Conservation (phyloP, 768 basidiomycete species). For the Serendipita indica region DNA sequence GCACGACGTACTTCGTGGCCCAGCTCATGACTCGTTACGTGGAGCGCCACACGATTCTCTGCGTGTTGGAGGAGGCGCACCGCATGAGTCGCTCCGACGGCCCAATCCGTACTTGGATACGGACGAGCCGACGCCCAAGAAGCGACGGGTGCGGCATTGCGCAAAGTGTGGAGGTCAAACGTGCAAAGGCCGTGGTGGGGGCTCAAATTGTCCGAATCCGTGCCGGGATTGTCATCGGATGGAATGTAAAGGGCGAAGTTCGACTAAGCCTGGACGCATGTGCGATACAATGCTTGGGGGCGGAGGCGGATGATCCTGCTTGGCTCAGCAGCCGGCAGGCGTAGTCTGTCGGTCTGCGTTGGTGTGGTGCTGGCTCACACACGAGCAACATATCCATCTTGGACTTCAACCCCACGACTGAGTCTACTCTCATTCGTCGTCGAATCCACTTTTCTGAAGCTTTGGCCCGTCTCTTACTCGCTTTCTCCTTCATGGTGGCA, state of each 20-base stretch:
- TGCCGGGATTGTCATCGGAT: slow-evolving; percentile 76
- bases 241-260: slow-evolving; percentile 65
- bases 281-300: background rate
- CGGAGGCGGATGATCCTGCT: background rate
- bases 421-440: too few species aligned
- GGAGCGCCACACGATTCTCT: too few species aligned
- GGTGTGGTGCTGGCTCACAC: too few species aligned
- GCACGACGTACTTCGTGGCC: too few species aligned
- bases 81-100: background rate
- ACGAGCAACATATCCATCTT: too few species aligned
- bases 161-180: slow-evolving; percentile 70
- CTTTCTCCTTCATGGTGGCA: too few species aligned
- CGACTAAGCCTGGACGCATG: slow-evolving; percentile 40
- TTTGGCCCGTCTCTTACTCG: too few species aligned
- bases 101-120: background rate
- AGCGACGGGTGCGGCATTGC: slow-evolving; percentile 51
- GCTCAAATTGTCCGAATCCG: slow-evolving; percentile 53
- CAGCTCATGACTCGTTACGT: too few species aligned
- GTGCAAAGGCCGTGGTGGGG: slow-evolving; percentile 72
- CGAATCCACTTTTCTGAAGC: too few species aligned
- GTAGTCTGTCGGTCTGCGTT: too few species aligned
- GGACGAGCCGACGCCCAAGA: background rate
- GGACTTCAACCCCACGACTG: too few species aligned
- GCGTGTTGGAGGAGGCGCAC: too few species aligned
- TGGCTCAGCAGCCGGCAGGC: background rate